Conservation (phyloP, 1,139 yeast species). For the Kluyveromyces sp. region DNA sequence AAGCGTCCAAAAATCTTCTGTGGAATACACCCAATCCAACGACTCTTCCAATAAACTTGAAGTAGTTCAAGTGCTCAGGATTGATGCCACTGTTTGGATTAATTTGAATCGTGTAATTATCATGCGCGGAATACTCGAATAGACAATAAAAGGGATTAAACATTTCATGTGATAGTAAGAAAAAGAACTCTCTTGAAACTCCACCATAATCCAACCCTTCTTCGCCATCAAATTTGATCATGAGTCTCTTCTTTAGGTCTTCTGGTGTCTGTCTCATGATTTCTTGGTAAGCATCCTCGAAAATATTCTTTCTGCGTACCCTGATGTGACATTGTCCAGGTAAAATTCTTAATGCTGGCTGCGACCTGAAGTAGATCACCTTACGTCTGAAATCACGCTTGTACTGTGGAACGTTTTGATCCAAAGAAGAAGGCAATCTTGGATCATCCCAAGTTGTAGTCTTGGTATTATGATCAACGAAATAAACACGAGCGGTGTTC, state of each 20-base stretch:
- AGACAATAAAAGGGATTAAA: slow-evolving; percentile 96
- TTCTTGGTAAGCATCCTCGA: slow-evolving; percentile 97
- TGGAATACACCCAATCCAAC: slow-evolving; percentile 98
- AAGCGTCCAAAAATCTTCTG: slow-evolving; percentile 93
- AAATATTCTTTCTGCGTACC: slow-evolving; percentile 92
- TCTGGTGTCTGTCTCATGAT: slow-evolving; percentile 98
- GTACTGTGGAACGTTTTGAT: slow-evolving; percentile 97
- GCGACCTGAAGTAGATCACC: slow-evolving; percentile 94
- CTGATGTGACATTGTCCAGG: slow-evolving; percentile 99
- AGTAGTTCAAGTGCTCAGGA: slow-evolving; percentile 95
- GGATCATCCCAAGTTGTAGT: slow-evolving; percentile 99
- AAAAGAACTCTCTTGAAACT: slow-evolving; percentile 95
- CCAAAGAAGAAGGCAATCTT: slow-evolving; percentile 91
- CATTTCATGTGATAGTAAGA: slow-evolving; percentile 94
- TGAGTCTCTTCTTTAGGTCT: slow-evolving; percentile 90
- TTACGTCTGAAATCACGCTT: slow-evolving; percentile 98
- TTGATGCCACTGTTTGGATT: slow-evolving; percentile 97
- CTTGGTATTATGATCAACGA: slow-evolving; percentile 97
- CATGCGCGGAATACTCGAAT: slow-evolving; percentile 96
- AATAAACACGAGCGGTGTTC: slow-evolving; percentile 94
- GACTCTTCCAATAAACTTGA: slow-evolving; percentile 96
- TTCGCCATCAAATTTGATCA: slow-evolving; percentile 98
- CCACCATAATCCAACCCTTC: slow-evolving; percentile 99
- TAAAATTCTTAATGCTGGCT: slow-evolving; percentile 91
- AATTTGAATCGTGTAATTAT: slow-evolving; percentile 93